phyloP scores from a whole-genome alignment of 805 yeast species.

The Yueomyces sp. region DNA sequence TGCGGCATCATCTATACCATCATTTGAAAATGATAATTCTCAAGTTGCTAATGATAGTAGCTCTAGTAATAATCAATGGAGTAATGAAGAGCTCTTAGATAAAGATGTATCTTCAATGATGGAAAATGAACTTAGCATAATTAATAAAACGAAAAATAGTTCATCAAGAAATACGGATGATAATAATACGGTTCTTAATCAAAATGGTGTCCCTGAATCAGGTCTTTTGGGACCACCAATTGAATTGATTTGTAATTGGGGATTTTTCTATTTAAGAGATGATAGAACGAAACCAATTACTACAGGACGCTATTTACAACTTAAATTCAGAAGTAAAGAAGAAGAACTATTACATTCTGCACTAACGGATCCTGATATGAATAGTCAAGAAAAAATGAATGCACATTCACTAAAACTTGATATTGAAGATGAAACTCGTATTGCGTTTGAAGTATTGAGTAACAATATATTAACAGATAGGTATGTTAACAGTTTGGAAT shows the following conservation, averaged over 20 bases:
- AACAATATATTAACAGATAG: constrained; percentile 21
- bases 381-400: constrained; percentile 18
- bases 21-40: neutral
- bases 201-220: constrained; percentile 3
- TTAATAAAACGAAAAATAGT: neutral
- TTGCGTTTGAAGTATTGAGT: constrained; percentile 15
- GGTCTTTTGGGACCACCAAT: constrained; percentile 17
- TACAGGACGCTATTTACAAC: constrained; percentile 19
- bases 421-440: constrained; percentile 17
- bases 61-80: neutral
- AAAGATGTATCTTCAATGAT: neutral
- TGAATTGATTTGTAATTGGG: constrained; percentile 20
- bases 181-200: neutral
- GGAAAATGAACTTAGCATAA: neutral
- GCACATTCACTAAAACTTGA: constrained; percentile 18
- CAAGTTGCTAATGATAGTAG: neutral
- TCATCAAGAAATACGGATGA: neutral
- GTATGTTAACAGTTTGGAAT: constrained; percentile 23
- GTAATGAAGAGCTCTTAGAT: neutral
- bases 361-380: constrained; percentile 3
- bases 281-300: constrained; percentile 18
- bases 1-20: neutral
- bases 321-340: constrained; percentile 20
- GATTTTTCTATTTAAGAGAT: constrained; percentile 19
- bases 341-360: constrained; percentile 10